Conservation (phyloP, 225 moss, liverwort and hornwort species). For the Bryoerythrophyllum caledonicum region DNA sequence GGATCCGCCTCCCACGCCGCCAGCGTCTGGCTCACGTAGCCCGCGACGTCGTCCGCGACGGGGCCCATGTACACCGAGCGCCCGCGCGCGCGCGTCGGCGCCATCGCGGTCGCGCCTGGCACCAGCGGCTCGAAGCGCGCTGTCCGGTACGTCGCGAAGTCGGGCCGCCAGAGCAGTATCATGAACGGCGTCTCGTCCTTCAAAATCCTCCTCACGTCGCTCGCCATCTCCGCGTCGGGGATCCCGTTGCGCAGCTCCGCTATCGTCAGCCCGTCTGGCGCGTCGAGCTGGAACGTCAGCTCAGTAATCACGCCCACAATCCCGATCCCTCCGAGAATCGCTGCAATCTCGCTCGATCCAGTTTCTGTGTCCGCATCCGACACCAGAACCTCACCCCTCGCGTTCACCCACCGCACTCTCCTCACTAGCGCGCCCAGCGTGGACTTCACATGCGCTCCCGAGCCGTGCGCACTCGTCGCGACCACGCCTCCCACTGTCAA, state of each 20-base stretch:
- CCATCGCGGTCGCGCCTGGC: slow-evolving; percentile 6
- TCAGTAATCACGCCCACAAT: slow-evolving; percentile 44
- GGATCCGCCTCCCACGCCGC: slow-evolving; percentile 32
- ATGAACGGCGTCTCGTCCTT: slow-evolving; percentile 34
- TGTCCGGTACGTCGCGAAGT: slow-evolving; percentile 32
- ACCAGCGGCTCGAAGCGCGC: slow-evolving; percentile 11
- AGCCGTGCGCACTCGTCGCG: slow-evolving; percentile 39
- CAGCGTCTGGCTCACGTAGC: neutral
- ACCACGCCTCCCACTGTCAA: slow-evolving; percentile 53
- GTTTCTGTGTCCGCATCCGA: too few relatives aligned
- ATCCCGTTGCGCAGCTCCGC: slow-evolving; percentile 23
- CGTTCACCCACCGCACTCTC: slow-evolving; percentile 46
- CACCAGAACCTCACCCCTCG: slow-evolving; percentile 33
- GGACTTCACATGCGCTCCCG: slow-evolving; percentile 36
- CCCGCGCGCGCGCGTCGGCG: slow-evolving; percentile 12
- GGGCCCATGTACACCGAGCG: neutral
- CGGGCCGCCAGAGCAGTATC: slow-evolving; percentile 46
- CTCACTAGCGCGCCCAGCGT: slow-evolving; percentile 30
- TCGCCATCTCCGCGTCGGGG: slow-evolving; percentile 39
- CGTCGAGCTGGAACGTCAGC: slow-evolving; percentile 43
- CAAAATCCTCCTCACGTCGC: slow-evolving; percentile 36
- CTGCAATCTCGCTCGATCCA: slow-evolving; percentile 37
- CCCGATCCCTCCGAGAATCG: slow-evolving; percentile 46
- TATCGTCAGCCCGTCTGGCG: slow-evolving; percentile 17
- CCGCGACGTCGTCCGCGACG: neutral